Conservation (phyloP, 805 yeast genomes). For the Priceomyces medius region DNA sequence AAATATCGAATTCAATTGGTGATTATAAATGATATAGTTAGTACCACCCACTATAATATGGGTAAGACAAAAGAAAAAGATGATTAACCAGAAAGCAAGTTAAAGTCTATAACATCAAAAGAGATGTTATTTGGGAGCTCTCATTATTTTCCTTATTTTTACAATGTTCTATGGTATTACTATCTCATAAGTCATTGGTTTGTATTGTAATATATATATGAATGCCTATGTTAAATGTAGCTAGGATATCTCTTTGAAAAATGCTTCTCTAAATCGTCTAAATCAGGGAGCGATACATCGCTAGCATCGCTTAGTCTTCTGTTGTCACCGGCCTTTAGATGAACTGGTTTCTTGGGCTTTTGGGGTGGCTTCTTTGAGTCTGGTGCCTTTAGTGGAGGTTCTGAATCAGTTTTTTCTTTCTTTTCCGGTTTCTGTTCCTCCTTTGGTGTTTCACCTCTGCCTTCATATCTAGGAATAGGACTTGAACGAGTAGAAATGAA, state of each 20-base stretch:
- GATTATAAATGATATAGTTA: neutral
- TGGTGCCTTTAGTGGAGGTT: neutral
- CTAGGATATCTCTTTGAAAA: slow-evolving; percentile 63
- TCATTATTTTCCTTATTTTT: too few relatives aligned
- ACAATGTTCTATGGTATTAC: too few relatives aligned
- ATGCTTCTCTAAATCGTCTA: slow-evolving; percentile 58
- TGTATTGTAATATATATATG: too few relatives aligned
- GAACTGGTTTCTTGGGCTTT: slow-evolving; percentile 63
- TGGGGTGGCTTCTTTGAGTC: slow-evolving; percentile 38
- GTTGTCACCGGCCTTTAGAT: slow-evolving; percentile 40
- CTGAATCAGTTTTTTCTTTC: neutral
- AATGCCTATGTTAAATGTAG: slow-evolving; percentile 51
- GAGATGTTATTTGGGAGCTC: too few relatives aligned
- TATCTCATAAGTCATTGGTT: too few relatives aligned
- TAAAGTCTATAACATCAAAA: too few relatives aligned
- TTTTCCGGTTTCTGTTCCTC: neutral
- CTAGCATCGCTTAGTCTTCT: slow-evolving; percentile 36
- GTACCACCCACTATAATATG: neutral
- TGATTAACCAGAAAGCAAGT: too few relatives aligned
- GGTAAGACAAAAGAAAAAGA: neutral
- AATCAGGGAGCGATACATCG: slow-evolving; percentile 48
- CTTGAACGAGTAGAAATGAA: neutral
- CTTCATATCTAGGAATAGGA: slow-evolving; percentile 2
- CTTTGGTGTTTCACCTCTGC: neutral
- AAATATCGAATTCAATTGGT: neutral